phyloP scores from a whole-genome alignment of 2,329 filamentous ascomycete species.

The Aspergillus tanneri region DNA sequence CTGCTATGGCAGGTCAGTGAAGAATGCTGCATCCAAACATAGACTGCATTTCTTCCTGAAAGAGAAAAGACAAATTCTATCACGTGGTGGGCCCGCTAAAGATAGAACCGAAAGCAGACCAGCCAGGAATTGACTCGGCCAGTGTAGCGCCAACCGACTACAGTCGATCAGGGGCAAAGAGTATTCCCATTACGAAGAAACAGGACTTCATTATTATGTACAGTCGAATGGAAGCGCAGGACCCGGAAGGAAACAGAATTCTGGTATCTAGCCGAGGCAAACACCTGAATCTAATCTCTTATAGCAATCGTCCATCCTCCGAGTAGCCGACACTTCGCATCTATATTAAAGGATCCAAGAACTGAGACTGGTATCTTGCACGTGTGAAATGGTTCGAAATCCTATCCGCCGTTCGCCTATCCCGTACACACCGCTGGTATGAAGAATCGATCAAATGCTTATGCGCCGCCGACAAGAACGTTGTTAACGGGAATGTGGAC shows the following conservation, averaged over 20 bases:
- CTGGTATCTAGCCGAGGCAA: not conserved
- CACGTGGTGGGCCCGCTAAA: too few relatives aligned
- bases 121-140: too few relatives aligned
- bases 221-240: not conserved
- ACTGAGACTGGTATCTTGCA: not conserved
- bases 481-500: slow-evolving; percentile 54
- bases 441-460: slow-evolving; percentile 12
- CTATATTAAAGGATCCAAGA: too few relatives aligned
- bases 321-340: not conserved
- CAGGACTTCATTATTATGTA: not conserved
- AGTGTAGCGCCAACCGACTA: too few relatives aligned
- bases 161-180: too few relatives aligned
- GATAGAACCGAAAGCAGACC: too few relatives aligned
- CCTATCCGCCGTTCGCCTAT: not conserved
- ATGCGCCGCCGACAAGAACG: slow-evolving; percentile 50
- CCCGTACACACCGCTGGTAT: not conserved
- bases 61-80: too few relatives aligned
- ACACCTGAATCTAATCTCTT: not conserved
- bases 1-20: too few relatives aligned
- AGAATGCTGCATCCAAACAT: too few relatives aligned
- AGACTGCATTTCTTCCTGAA: too few relatives aligned
- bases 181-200: not conserved
- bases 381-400: not conserved
- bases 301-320: too few relatives aligned
- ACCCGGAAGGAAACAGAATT: not conserved